Evolutionary conservation across 2,329 filamentous ascomycete genomes (phyloP), one percentile per base, ranked within the genome.

Genomic region (Colletotrichum neosansevieriae): DNA sequence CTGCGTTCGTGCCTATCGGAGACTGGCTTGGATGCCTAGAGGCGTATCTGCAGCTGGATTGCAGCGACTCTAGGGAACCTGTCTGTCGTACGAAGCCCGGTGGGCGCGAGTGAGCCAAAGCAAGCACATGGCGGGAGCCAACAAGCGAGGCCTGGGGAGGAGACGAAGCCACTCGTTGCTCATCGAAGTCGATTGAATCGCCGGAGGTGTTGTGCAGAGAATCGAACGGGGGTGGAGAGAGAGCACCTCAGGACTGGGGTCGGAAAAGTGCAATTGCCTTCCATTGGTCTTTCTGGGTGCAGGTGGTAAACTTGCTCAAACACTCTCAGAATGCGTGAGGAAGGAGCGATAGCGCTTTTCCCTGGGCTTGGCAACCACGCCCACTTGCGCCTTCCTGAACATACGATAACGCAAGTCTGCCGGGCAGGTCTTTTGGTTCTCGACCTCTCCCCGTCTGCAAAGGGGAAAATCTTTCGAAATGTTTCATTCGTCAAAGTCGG

Each of bases 251-350:
- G 38, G 6, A 51, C 21, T 29, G 38, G 21, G 17, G n/a, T 38
- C 21, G 32, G 24, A 34, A 24, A 10, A 21, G 56, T 4, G 40
- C 57, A 50, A 21, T 13, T 59, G 42, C 38, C 40, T 58, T 49
- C 21, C 29, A 4, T 29, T 29, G 15, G 67, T 11, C 32, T 32
- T 57, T 21, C 21, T 36, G 36, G 21, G 21, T 21, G 21, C 21
- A 21, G 21, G 21, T 19, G 47, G 36, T 65, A 73, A 73, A 73
- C 72, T 72, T 73, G 72, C 72, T 73, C 72, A 73, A 73, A 73
- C 32, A 56, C 64, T 67, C 72, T 71, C 72, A 72, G 59, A 13
- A 62, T 29, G 51, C 17, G 51, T 44, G 58, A 62, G 50, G 53
- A 29, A 54, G 65, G 62, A 67, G 60, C 45, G 51, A 64, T 54